Evolutionary conservation across 73 alveolate species (phyloP).

Genomic region (Symbiodinium pilosum): DNA sequence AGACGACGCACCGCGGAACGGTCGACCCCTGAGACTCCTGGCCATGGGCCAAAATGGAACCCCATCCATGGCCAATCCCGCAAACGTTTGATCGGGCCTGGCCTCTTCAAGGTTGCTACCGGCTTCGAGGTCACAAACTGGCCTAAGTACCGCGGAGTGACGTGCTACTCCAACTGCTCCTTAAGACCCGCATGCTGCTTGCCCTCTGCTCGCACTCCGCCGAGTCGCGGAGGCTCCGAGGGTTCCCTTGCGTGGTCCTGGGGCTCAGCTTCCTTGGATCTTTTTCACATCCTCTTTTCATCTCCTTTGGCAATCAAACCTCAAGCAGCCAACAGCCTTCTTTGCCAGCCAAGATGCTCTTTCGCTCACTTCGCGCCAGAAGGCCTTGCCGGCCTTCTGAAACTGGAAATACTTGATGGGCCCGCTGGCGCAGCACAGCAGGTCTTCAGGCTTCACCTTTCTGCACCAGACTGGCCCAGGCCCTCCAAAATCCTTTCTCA

Average conservation of each 20-base stretch:
- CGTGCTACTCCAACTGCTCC: too few relatives aligned
- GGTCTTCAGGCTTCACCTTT: not conserved
- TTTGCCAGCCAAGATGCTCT: too few relatives aligned
- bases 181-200: not conserved
- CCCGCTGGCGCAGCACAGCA: not conserved
- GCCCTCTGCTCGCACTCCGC: not conserved
- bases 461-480: not conserved
- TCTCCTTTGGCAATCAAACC: not conserved
- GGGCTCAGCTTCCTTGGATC: not conserved
- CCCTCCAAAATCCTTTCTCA: not conserved
- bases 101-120: not conserved
- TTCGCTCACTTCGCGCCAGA: slow-evolving; percentile 5
- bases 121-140: not conserved
- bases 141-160: not conserved
- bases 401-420: not conserved
- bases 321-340: not conserved
- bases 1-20: slow-evolving; percentile 22
- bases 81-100: not conserved
- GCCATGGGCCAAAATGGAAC: not conserved
- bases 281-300: not conserved
- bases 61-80: not conserved
- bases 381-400: not conserved
- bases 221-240: not conserved
- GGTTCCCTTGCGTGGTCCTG: not conserved
- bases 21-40: not conserved